Base-by-base conservation (phyloP, 192 early-diverging fungal species). In the Mortierella hygrophila region DNA sequence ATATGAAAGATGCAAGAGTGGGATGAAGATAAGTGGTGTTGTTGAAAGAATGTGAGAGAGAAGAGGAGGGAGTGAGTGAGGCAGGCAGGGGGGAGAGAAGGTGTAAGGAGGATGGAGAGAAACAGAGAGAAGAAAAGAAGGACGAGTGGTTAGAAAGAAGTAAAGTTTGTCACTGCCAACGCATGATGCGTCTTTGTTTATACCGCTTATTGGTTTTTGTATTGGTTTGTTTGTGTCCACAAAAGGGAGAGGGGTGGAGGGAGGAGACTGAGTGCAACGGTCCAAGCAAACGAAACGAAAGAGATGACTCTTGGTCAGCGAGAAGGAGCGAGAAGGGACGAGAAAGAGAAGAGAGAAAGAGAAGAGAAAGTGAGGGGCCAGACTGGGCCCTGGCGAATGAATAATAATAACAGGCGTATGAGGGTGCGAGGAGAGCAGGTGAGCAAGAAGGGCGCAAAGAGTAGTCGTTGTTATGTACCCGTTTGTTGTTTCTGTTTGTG, bases 101-200 rank as follows among this genome's bases (percentile, higher is more conserved):
- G 41, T 16, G 71, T 3, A 26, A 46, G n/a, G 26, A 73, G n/a
- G 26, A 73, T 4, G 26, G 29, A 20, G 72, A 52, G 46, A 29
- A 52, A 10, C 4, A 65, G 60, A 32, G 16, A 29, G 41, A 29
- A 47, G 29, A 60, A 75, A 49, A 74, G 49, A 74, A 38, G 49
- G 37, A 37, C 3, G 54, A 75, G 52, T 35, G 35, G 49, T 55
- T 35, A 47, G 38, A 52, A 49, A 44, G 44, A 75, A 75, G 38
- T 54, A 75, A 37, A 38, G 44, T 29, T 38, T 52, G 46, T 20
- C 15, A 23, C 20, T 47, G 29, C 72, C 40, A 60, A 60, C 57
- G 57, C 60, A 65, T 65, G 60, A 65, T 57, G 60, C 60, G 60
- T 65, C 60, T 32, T 65, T 65, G 60, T 65, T 60, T 65, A 26